Evolutionary conservation across 2,329 filamentous ascomycete genomes (phyloP).

Genomic region (Alternaria brassicae): DNA sequence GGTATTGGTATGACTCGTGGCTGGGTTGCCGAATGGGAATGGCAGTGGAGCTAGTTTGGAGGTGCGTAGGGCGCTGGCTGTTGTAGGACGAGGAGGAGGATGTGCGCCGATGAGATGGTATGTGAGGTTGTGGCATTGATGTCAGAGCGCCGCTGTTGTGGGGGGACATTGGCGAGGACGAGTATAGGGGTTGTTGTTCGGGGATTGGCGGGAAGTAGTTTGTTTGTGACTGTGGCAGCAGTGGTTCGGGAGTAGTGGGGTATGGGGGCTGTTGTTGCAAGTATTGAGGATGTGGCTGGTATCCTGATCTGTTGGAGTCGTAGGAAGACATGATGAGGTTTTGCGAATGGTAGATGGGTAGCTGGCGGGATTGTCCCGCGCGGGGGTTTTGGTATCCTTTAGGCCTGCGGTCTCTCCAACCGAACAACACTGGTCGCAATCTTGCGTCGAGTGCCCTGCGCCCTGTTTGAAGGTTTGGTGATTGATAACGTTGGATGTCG

Average conservation of each 20-base stretch:
- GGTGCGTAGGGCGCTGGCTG: neutral
- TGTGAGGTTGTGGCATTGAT: neutral
- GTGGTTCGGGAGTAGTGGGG: slow-evolving; percentile 17
- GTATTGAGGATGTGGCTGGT: slow-evolving; percentile 13
- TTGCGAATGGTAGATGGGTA: neutral
- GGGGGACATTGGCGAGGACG: slow-evolving; percentile 4
- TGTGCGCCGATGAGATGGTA: slow-evolving; percentile 7
- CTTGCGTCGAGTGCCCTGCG: neutral
- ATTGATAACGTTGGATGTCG: slow-evolving; percentile 19
- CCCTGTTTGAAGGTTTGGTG: slow-evolving; percentile 13
- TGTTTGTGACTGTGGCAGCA: slow-evolving; percentile 1
- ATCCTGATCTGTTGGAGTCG: slow-evolving; percentile 26
- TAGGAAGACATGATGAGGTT: slow-evolving; percentile 31
- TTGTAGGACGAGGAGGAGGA: slow-evolving; percentile 10
- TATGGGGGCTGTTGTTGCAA: slow-evolving; percentile 23
- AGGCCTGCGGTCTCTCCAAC: neutral
- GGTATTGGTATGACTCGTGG: neutral
- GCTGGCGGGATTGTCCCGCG: neutral
- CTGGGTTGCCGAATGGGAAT: slow-evolving; percentile 14
- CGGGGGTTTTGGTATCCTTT: neutral
- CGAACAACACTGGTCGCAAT: neutral
- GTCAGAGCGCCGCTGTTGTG: neutral
- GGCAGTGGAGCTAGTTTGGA: slow-evolving; percentile 1
- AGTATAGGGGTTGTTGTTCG: slow-evolving; percentile 18
- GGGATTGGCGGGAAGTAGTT: slow-evolving; percentile 14